Conservation (phyloP, 108 stramenopile genomes). For the Nitzschia sp. region DNA sequence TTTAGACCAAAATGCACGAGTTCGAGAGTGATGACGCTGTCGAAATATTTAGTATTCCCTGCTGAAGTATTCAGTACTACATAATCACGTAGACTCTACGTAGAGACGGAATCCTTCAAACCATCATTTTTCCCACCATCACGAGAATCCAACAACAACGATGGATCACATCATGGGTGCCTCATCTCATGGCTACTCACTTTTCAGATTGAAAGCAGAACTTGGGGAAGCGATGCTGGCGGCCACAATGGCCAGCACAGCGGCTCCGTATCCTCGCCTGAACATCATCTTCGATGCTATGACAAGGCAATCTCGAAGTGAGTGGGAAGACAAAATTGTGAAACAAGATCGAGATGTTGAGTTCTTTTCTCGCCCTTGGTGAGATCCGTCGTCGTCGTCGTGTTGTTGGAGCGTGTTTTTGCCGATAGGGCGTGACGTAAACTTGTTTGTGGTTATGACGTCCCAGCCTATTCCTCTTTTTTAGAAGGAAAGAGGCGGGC, state of each 20-base stretch:
- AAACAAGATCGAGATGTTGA: no score
- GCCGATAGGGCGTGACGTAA: no score
- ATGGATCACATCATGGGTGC: slow-evolving; percentile 3
- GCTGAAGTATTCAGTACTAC: background rate
- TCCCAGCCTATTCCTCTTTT: no score
- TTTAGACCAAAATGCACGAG: no score
- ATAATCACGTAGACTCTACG: background rate
- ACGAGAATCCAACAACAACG: background rate
- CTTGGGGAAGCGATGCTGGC: slow-evolving; percentile 27
- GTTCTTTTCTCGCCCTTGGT: no score
- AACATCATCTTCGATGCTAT: slow-evolving; percentile 27
- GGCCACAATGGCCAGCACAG: slow-evolving; percentile 32
- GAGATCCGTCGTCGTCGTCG: no score
- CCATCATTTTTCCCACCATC: slow-evolving; percentile 7
- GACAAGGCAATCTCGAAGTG: background rate
- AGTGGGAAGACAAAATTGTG: background rate
- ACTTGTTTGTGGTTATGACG: no score
- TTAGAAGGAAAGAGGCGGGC: no score
- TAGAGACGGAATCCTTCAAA: slow-evolving; percentile 2
- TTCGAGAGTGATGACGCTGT: no score
- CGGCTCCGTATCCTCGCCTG: slow-evolving; percentile 34
- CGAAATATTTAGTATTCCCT: background rate
- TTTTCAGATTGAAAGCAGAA: slow-evolving; percentile 30
- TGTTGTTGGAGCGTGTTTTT: no score
- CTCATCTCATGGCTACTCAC: slow-evolving; percentile 18